Conservation (phyloP, 441 rosid genomes). For the Geranium incanum region DNA sequence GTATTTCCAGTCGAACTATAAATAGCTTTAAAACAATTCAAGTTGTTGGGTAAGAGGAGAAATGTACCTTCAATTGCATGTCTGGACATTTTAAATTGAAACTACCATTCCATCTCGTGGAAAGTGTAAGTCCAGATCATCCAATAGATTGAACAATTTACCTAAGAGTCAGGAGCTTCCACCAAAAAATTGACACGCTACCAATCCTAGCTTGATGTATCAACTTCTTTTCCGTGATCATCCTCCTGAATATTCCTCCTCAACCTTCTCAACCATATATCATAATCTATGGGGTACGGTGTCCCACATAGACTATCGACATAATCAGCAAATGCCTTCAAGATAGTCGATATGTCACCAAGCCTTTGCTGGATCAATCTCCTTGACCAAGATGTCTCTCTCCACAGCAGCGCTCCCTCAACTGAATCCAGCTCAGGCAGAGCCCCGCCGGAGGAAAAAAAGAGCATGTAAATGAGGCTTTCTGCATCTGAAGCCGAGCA, state of each 20-base stretch:
- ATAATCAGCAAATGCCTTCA: slow-evolving; percentile 65
- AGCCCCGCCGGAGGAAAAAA: slow-evolving; percentile 41
- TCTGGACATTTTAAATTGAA: too few species aligned
- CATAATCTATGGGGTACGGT: slow-evolving; percentile 54
- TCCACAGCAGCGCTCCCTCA: slow-evolving; percentile 58
- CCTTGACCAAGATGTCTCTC: slow-evolving; percentile 50
- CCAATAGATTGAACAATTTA: not conserved
- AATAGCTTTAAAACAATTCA: not conserved
- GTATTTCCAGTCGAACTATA: too few species aligned
- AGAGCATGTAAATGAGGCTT: slow-evolving; percentile 49
- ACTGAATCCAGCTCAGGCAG: slow-evolving; percentile 48
- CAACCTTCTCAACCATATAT: slow-evolving; percentile 51
- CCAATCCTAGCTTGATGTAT: not conserved
- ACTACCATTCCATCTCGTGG: not conserved
- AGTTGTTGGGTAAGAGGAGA: not conserved
- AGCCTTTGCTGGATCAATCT: slow-evolving; percentile 50
- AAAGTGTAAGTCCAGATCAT: not conserved
- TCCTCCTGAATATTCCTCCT: slow-evolving; percentile 7
- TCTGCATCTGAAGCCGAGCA: slow-evolving; percentile 63
- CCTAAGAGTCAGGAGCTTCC: not conserved
- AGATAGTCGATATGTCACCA: slow-evolving; percentile 45
- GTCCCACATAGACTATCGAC: slow-evolving; percentile 64
- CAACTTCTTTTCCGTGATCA: not conserved
- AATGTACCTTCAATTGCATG: not conserved
- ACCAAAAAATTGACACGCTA: not conserved